These are phyloP conservation scores for Apiotrichum mycotoxinovorans DNA, from an alignment of 1,284 basidiomycete genomes.

Conservation along the genomic window DNA sequence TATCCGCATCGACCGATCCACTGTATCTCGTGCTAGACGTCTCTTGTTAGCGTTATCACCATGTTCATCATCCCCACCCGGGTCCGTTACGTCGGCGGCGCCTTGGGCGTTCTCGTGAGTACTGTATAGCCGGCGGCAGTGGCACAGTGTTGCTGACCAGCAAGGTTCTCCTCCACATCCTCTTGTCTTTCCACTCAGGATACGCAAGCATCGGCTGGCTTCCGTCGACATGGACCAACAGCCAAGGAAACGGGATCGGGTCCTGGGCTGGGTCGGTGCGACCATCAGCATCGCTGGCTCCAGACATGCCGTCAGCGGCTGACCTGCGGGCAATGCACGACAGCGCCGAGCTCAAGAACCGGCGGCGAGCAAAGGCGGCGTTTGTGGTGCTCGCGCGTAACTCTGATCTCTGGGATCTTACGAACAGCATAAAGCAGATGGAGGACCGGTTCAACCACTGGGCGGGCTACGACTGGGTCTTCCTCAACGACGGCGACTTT, in stretches of 20 bases:
- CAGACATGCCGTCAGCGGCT: neutral
- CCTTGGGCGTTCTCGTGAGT: constrained; percentile 38
- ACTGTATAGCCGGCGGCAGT: too few relatives aligned
- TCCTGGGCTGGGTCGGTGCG: neutral
- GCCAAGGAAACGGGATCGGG: neutral
- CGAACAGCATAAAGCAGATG: constrained; percentile 53
- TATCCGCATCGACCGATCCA: too few relatives aligned
- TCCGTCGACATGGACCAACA: too few relatives aligned
- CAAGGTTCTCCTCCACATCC: too few relatives aligned
- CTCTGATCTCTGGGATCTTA: constrained; percentile 67
- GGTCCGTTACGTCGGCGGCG: constrained; percentile 44
- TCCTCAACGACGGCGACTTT: constrained; percentile 77
- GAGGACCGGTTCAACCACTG: constrained; percentile 67
- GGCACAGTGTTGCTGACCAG: too few relatives aligned
- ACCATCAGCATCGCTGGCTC: neutral
- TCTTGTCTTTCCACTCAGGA: too few relatives aligned
- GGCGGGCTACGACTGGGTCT: constrained; percentile 78
- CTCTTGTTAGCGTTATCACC: constrained; percentile 7
- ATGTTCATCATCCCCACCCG: constrained; percentile 25
- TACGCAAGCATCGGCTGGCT: too few relatives aligned
- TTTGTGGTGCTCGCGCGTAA: constrained; percentile 81
- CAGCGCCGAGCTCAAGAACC: neutral
- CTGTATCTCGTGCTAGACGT: too few relatives aligned
- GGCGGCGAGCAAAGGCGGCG: constrained; percentile 64
- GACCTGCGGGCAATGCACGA: constrained; percentile 1